phyloP scores from a whole-genome alignment of 257 asterid species.

The Forsythia viridissima region DNA sequence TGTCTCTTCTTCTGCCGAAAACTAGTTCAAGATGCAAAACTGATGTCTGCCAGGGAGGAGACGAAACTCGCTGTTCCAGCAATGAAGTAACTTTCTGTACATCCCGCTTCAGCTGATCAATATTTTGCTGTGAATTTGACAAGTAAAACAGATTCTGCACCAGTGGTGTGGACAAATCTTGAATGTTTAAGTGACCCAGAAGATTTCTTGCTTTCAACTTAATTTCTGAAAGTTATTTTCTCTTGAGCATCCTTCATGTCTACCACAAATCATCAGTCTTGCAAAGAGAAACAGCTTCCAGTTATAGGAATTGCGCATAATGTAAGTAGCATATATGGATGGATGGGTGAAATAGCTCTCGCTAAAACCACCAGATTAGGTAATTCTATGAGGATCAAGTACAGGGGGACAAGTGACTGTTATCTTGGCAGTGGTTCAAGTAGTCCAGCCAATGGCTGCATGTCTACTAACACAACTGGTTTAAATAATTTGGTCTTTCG shows the following conservation, averaged over 20 bases:
- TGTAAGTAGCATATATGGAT: constrained; percentile 38
- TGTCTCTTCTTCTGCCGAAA: constrained; percentile 52
- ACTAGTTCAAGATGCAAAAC: constrained; percentile 31
- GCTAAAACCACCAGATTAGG: constrained; percentile 30
- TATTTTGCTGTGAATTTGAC: constrained; percentile 25
- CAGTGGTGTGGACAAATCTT: constrained; percentile 24
- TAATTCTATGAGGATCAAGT: constrained; percentile 26
- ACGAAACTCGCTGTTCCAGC: constrained; percentile 30
- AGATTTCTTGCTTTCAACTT: constrained; percentile 33
- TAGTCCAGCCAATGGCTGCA: constrained; percentile 25
- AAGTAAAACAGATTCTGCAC: constrained; percentile 32
- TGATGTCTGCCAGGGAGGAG: constrained; percentile 33
- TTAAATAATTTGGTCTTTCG: constrained; percentile 22
- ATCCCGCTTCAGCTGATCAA: constrained; percentile 35
- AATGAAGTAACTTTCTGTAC: constrained; percentile 27
- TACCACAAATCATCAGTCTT: constrained; percentile 24
- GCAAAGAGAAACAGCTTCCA: constrained; percentile 21
- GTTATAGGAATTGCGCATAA: constrained; percentile 30
- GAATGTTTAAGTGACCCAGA: constrained; percentile 36
- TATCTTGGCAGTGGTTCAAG: not conserved
- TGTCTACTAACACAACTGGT: constrained; percentile 25
- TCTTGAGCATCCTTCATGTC: constrained; percentile 43
- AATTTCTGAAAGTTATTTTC: constrained; percentile 27
- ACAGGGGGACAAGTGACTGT: constrained; percentile 25
- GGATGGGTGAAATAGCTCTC: constrained; percentile 53